Evolutionary conservation across 2,329 filamentous ascomycete genomes (phyloP).

Genomic region (Stachybotrys chartarum): DNA sequence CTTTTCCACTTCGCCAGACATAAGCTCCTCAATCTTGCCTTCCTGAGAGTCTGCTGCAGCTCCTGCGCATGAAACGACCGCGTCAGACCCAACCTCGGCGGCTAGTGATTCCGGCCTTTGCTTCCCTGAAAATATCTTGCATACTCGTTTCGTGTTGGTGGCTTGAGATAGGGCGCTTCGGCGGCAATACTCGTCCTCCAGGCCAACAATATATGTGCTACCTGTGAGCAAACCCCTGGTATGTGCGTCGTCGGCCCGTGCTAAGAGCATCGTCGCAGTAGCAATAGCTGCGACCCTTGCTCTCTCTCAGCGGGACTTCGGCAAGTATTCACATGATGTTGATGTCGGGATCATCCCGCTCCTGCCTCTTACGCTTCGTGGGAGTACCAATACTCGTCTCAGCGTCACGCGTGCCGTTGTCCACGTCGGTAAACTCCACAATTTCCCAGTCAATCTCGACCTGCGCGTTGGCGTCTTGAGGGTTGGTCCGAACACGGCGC

Average conservation of each 20-base stretch:
- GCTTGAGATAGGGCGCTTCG: not conserved
- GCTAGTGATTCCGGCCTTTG: not conserved
- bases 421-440: constrained; percentile 53
- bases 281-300: not conserved
- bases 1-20: not conserved
- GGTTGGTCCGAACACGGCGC: constrained; percentile 51
- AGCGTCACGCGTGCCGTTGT: constrained; percentile 21
- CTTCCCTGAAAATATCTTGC: not conserved
- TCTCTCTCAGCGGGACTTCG: not conserved
- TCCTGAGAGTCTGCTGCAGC: not conserved
- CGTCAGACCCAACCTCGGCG: not conserved
- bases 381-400: constrained; percentile 28
- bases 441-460: constrained; percentile 77
- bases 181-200: not conserved
- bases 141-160: not conserved
- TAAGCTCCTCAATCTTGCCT: not conserved
- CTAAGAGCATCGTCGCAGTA: not conserved
- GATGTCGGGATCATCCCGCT: constrained; percentile 24
- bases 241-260: not conserved
- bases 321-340: not conserved
- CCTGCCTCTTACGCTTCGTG: constrained; percentile 47
- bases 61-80: not conserved
- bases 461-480: constrained; percentile 51
- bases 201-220: not conserved
- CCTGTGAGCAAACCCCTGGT: not conserved